Evolutionary conservation across 2,329 filamentous ascomycete species (phyloP).

Genomic region (Aureobasidium sp.): DNA sequence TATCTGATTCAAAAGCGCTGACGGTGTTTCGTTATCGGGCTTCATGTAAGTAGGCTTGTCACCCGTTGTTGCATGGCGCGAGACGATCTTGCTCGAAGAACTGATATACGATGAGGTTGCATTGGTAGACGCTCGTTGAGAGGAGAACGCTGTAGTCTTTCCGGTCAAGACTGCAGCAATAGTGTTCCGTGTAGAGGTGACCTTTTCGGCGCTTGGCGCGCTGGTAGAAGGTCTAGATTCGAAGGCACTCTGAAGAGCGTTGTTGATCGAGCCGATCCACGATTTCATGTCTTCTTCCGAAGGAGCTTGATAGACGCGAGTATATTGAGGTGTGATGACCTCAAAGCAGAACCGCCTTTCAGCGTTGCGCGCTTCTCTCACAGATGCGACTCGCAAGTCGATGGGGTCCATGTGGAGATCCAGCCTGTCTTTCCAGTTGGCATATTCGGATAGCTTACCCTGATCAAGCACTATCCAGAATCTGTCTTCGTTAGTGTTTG

Average conservation of each 20-base stretch:
- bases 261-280: conserved; percentile 96
- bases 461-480: conserved; percentile 99
- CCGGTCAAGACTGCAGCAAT: conserved; percentile 90
- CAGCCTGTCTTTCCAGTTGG: conserved; percentile 96
- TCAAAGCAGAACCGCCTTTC: conserved; percentile 97
- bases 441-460: conserved; percentile 94
- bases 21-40: conserved; percentile 71
- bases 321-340: conserved; percentile 93
- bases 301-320: conserved; percentile 93
- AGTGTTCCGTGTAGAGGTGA: conserved; percentile 63
- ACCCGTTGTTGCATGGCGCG: conserved; percentile 83
- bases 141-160: conserved; percentile 70
- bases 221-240: conserved; percentile 57
- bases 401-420: conserved; percentile 98
- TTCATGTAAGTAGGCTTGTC: conserved; percentile 68
- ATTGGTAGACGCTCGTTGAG: conserved; percentile 40
- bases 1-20: conserved; percentile 78
- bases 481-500: conserved; percentile 43
- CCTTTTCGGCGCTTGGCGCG: conserved; percentile 41
- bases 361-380: conserved; percentile 88
- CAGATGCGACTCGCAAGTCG: conserved; percentile 92
- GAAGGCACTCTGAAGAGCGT: conserved; percentile 90
- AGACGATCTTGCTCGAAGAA: conserved; percentile 51
- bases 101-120: conserved; percentile 3
- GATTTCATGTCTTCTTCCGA: conserved; percentile 97